phyloP scores from a whole-genome alignment of 371 early-diverging fungal species.

The Massospora cicadina region DNA sequence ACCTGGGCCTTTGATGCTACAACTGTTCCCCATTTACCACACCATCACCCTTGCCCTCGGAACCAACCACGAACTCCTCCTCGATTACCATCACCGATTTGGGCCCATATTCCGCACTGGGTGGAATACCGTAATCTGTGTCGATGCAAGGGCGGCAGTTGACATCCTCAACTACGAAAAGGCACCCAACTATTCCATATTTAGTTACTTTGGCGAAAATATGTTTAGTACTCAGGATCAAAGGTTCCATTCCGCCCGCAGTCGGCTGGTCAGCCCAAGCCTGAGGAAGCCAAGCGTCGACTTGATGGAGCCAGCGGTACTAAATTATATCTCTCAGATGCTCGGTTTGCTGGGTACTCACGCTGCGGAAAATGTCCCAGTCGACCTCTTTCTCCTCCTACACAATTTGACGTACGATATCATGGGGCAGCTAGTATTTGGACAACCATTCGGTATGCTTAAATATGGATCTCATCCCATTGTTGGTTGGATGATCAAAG shows the following conservation, averaged over 20 bases:
- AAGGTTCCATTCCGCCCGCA: not conserved
- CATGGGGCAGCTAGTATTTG: not conserved
- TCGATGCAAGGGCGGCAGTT: not conserved
- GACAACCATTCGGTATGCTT: not conserved
- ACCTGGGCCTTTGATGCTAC: not conserved
- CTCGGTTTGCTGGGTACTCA: not conserved
- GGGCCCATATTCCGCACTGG: not conserved
- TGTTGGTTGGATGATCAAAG: conserved; percentile 5
- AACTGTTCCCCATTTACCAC: not conserved
- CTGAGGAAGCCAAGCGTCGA: not conserved
- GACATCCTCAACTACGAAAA: conserved; percentile 2
- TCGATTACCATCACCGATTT: not conserved
- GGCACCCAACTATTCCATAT: not conserved
- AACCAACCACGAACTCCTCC: not conserved
- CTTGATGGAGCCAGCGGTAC: not conserved
- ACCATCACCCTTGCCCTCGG: not conserved
- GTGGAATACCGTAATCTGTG: not conserved
- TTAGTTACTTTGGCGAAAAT: not conserved
- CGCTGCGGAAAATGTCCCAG: not conserved
- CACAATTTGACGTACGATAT: not conserved
- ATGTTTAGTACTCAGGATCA: not conserved
- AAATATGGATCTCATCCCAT: not conserved
- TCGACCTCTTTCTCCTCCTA: not conserved
- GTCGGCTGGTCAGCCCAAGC: not conserved
- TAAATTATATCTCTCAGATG: not conserved